phyloP scores from a whole-genome alignment of 306 rosid species.

The Cucurbita maxima region DNA sequence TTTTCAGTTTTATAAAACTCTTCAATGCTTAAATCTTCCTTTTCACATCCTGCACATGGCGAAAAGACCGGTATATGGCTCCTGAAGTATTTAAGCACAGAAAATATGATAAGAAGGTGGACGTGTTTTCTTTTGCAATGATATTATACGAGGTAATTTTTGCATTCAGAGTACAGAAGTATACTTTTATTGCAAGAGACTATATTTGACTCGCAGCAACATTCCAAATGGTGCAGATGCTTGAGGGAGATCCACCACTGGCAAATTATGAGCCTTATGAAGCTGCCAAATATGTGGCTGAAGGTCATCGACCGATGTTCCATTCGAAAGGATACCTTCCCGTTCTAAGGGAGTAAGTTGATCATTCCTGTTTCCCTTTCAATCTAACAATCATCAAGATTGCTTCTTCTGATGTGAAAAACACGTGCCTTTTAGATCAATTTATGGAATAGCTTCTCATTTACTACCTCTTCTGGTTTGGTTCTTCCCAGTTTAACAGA shows the following conservation, averaged over 20 bases:
- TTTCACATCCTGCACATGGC: conserved; percentile 13
- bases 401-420: neutral
- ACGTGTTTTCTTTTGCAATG: conserved; percentile 91
- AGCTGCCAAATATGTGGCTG: conserved; percentile 74
- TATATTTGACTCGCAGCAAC: conserved; percentile 8
- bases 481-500: conserved; percentile 44
- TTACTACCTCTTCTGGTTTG: neutral
- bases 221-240: conserved; percentile 54
- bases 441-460: neutral
- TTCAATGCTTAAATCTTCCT: neutral
- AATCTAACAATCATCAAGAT: neutral
- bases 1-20: neutral
- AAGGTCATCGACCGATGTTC: conserved; percentile 66
- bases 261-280: conserved; percentile 71
- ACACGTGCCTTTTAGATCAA: neutral
- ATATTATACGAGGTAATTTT: conserved; percentile 76
- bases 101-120: conserved; percentile 83
- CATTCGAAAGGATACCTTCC: conserved; percentile 42
- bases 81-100: conserved; percentile 90
- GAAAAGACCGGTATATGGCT: conserved; percentile 86
- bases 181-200: neutral
- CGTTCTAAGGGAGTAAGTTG: conserved; percentile 62
- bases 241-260: conserved; percentile 84
- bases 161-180: neutral
- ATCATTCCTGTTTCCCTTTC: neutral